phyloP scores from a whole-genome alignment of 1,139 yeast genomes.

The Geotrichum phurueaensis region DNA sequence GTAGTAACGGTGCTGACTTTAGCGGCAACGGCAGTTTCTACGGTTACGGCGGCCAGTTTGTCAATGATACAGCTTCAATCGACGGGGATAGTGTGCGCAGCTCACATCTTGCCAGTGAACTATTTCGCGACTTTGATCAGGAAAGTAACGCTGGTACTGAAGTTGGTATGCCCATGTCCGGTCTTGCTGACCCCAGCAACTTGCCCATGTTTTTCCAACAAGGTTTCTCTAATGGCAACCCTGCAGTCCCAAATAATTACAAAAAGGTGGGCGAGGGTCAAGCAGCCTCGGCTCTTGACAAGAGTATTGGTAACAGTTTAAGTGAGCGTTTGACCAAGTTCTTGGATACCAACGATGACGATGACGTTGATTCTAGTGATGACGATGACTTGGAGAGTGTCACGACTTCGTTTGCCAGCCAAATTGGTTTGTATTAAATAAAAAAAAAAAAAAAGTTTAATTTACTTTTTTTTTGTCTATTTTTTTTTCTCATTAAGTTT shows the following conservation, averaged over 20 bases:
- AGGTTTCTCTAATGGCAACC: constrained; percentile 15
- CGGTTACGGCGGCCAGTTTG: constrained; percentile 8
- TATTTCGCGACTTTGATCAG: constrained; percentile 10
- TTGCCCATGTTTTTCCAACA: constrained; percentile 22
- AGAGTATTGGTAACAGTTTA: constrained; percentile 41
- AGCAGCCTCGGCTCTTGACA: neutral
- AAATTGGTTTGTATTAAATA: constrained; percentile 31
- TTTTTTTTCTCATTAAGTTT: no score
- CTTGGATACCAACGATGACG: constrained; percentile 30
- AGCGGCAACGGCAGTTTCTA: neutral
- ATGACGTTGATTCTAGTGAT: constrained; percentile 27
- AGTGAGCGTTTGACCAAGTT: constrained; percentile 40
- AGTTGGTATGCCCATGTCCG: constrained; percentile 10
- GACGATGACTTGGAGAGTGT: constrained; percentile 48
- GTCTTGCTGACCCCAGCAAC: constrained; percentile 19
- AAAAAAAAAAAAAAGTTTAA: no score
- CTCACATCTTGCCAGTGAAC: constrained; percentile 11
- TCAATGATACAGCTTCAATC: constrained; percentile 12
- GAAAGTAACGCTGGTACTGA: constrained; percentile 3
- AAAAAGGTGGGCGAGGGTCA: constrained; percentile 3
- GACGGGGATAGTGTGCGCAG: constrained; percentile 11
- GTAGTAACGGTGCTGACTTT: neutral
- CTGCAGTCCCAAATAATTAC: neutral
- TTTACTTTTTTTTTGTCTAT: no score
- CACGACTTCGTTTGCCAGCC: constrained; percentile 45